Conservation (phyloP, 169 alveolate species). For the Cryptosporidium parvum region DNA sequence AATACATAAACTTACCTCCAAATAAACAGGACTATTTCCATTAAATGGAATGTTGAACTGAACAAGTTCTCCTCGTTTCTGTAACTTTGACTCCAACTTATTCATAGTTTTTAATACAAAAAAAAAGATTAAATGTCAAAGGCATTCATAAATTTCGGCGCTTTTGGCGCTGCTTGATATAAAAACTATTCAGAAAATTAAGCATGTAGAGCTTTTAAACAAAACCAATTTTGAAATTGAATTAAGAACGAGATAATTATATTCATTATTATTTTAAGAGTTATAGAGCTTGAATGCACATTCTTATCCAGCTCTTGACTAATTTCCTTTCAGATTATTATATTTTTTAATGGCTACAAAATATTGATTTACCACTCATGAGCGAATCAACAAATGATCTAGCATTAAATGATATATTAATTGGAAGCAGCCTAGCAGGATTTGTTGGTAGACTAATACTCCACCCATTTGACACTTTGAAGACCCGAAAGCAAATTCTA, state of each 20-base stretch:
- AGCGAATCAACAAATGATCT: not conserved
- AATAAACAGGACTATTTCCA: constrained; percentile 20
- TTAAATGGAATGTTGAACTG: constrained; percentile 37
- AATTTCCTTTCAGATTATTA: too few species aligned
- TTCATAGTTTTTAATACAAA: not conserved
- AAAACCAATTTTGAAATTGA: too few species aligned
- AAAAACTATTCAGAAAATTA: not conserved
- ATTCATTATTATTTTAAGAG: not conserved
- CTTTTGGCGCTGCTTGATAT: not conserved
- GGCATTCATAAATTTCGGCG: not conserved
- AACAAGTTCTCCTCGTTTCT: constrained; percentile 27
- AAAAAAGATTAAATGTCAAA: constrained; percentile 17
- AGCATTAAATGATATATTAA: not conserved
- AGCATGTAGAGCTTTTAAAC: not conserved
- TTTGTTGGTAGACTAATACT: not conserved
- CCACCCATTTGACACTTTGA: not conserved
- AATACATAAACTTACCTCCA: constrained; percentile 48
- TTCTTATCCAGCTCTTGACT: too few species aligned
- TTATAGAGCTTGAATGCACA: not conserved
- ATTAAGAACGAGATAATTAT: too few species aligned
- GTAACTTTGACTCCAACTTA: not conserved
- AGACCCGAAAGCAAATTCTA: not conserved
- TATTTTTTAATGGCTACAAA: too few species aligned
- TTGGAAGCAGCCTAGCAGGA: constrained; percentile 1
- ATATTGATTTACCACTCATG: not conserved